These are phyloP conservation scores for Lasiodiplodia sp. DNA, from an alignment of 2,329 filamentous ascomycete genomes.

Conservation along the genomic window DNA sequence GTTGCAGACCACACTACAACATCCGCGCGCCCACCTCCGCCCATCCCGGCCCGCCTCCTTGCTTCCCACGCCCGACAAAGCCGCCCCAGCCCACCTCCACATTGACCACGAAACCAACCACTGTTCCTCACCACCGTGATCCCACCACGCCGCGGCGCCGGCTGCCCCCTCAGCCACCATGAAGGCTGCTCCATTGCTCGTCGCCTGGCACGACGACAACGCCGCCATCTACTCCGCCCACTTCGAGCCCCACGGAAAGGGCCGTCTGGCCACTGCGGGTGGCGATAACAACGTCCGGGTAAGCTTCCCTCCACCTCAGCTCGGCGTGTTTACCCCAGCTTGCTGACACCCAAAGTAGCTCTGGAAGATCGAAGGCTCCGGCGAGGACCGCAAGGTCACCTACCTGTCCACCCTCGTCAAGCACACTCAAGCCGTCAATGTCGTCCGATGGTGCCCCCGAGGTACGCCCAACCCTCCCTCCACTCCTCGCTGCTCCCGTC, in stretches of 20 bases:
- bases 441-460: conserved; percentile 93
- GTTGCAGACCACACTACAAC: conserved; percentile 10
- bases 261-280: conserved; percentile 88
- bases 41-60: conserved; percentile 28
- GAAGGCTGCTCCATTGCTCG: conserved; percentile 95
- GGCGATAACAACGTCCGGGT: conserved; percentile 97
- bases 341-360: conserved; percentile 63
- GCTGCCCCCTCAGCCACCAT: conserved; percentile 57
- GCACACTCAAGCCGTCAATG: conserved; percentile 97
- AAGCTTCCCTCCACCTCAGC: conserved; percentile 47
- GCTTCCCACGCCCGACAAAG: conserved; percentile 18
- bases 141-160: conserved; percentile 16
- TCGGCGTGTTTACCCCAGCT: background rate
- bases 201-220: conserved; percentile 99
- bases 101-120: conserved; percentile 8
- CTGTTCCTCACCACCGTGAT: conserved; percentile 2
- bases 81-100: background rate
- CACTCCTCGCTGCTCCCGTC: conserved; percentile 33
- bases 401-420: conserved; percentile 92
- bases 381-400: conserved; percentile 86
- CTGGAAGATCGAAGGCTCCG: conserved; percentile 87
- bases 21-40: conserved; percentile 13
- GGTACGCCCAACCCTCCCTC: conserved; percentile 62
- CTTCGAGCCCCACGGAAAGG: conserved; percentile 92
- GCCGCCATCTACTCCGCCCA: conserved; percentile 96